A percentile compares a stretch with the other conserved stretches of the same genome.
Conservation (phyloP, 495 filamentous ascomycete species). For the Aspergillus kassunensis region DNA sequence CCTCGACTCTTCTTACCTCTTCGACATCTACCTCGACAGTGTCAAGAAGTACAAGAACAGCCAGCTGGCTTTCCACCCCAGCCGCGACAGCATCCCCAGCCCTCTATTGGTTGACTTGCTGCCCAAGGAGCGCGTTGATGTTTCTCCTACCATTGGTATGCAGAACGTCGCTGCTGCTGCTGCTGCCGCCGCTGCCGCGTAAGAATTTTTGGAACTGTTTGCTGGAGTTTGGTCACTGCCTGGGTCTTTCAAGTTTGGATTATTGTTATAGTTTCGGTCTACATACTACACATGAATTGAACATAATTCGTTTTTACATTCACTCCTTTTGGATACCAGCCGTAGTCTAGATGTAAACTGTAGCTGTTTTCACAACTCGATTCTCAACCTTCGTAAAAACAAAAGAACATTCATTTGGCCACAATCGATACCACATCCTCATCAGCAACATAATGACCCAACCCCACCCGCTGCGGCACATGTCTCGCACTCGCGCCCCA, state of each 20-base stretch:
- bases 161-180: slow-evolving; percentile 47
- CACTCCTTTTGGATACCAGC: too few species aligned
- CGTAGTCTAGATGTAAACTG: too few species aligned
- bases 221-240: slow-evolving; percentile 13
- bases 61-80: slow-evolving; percentile 59
- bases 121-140: slow-evolving; percentile 89
- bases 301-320: not conserved
- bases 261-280: slow-evolving; percentile 8
- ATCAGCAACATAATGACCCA: slow-evolving; percentile 82
- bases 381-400: too few species aligned
- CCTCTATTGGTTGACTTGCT: slow-evolving; percentile 86
- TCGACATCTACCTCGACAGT: slow-evolving; percentile 91
- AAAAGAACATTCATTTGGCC: slow-evolving; percentile 36
- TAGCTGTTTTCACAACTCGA: too few species aligned
- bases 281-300: slow-evolving; percentile 3
- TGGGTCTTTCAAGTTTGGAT: too few species aligned
- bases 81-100: slow-evolving; percentile 74
- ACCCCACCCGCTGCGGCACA: slow-evolving; percentile 87
- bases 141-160: slow-evolving; percentile 62
- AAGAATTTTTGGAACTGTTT: slow-evolving; percentile 6
- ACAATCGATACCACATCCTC: slow-evolving; percentile 98
- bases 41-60: slow-evolving; percentile 83
- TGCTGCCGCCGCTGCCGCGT: slow-evolving; percentile 25
- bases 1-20: slow-evolving; percentile 87
- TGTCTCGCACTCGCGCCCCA: slow-evolving; percentile 97